Evolutionary conservation across 371 early-diverging fungal genomes (phyloP).

Genomic region (Entomophthora muscae): DNA sequence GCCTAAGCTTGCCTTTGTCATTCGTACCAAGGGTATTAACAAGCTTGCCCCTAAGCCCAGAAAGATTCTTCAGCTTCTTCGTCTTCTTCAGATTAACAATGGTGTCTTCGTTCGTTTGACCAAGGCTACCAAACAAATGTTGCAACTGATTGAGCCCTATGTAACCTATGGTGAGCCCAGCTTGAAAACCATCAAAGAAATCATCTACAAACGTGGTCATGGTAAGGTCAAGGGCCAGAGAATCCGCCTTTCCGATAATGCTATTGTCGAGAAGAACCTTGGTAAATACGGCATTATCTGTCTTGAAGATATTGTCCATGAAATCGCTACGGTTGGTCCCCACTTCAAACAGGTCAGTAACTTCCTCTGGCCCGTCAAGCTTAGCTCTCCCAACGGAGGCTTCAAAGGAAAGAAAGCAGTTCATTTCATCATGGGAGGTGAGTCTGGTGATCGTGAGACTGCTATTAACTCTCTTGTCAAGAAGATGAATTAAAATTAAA

Average conservation of each 20-base stretch:
- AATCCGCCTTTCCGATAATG: conserved; percentile 92
- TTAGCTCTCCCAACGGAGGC: conserved; percentile 95
- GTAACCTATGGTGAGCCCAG: conserved; percentile 95
- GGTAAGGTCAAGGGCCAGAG: conserved; percentile 95
- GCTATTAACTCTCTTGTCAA: conserved; percentile 87
- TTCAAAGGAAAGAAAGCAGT: conserved; percentile 88
- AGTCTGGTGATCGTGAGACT: conserved; percentile 90
- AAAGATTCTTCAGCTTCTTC: conserved; percentile 97
- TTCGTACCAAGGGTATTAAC: conserved; percentile 95
- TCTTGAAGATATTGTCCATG: conserved; percentile 98
- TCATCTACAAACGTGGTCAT: conserved; percentile 99
- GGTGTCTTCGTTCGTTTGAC: conserved; percentile 97
- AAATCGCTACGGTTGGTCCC: conserved; percentile 97
- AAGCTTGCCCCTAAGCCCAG: conserved; percentile 98
- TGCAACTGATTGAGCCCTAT: conserved; percentile 95
- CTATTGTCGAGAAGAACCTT: conserved; percentile 83
- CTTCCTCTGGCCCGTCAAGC: conserved; percentile 99
- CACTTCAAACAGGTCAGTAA: conserved; percentile 93
- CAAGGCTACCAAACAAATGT: conserved; percentile 97
- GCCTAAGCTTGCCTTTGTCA: conserved; percentile 94
- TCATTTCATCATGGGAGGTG: conserved; percentile 98
- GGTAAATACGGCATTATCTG: conserved; percentile 96
- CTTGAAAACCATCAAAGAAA: conserved; percentile 96
- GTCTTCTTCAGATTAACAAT: conserved; percentile 98
- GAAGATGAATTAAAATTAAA: conserved; percentile 82